These are phyloP conservation scores for Coprinopsis marcescibilis DNA, from an alignment of 768 basidiomycete species.

Conservation along the genomic window DNA sequence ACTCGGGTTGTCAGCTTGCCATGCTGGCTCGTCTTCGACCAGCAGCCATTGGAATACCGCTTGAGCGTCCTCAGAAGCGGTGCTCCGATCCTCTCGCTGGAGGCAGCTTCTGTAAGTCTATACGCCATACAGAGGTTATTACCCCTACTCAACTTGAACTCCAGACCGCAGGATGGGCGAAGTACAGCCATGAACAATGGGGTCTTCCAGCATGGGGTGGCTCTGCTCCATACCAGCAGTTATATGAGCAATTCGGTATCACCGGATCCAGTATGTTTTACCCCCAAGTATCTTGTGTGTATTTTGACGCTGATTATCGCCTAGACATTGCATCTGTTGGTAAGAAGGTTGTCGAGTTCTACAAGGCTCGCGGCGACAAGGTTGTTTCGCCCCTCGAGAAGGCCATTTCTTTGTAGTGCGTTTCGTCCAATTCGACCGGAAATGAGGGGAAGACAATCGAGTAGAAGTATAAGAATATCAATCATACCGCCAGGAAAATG, in stretches of 20 bases:
- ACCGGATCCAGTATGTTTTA: slow-evolving; percentile 59
- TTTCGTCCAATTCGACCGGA: neutral
- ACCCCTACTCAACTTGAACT: too few species aligned
- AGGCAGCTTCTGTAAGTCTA: slow-evolving; percentile 60
- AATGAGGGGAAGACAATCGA: neutral
- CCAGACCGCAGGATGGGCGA: slow-evolving; percentile 77
- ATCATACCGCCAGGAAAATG: neutral
- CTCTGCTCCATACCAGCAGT: slow-evolving; percentile 84
- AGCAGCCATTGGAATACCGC: slow-evolving; percentile 73
- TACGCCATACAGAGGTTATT: too few species aligned
- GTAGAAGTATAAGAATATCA: neutral
- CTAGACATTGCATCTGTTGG: slow-evolving; percentile 73
- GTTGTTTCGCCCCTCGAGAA: slow-evolving; percentile 73
- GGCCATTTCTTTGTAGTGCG: slow-evolving; percentile 41
- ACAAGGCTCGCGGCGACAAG: slow-evolving; percentile 69
- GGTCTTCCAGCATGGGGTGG: slow-evolving; percentile 77
- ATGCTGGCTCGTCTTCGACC: slow-evolving; percentile 85
- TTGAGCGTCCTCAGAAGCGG: slow-evolving; percentile 84
- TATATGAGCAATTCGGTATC: slow-evolving; percentile 88
- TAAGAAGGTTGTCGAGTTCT: slow-evolving; percentile 84
- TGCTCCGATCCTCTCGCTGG: slow-evolving; percentile 83
- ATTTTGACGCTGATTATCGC: slow-evolving; percentile 5
- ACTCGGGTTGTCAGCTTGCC: slow-evolving; percentile 83
- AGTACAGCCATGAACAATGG: slow-evolving; percentile 87
- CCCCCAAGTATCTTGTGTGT: neutral